A percentile compares a stretch with the other conserved stretches of the same genome.
Evolutionary conservation across 257 asterid genomes (phyloP).

Genomic region (Euphrasia confusa): DNA sequence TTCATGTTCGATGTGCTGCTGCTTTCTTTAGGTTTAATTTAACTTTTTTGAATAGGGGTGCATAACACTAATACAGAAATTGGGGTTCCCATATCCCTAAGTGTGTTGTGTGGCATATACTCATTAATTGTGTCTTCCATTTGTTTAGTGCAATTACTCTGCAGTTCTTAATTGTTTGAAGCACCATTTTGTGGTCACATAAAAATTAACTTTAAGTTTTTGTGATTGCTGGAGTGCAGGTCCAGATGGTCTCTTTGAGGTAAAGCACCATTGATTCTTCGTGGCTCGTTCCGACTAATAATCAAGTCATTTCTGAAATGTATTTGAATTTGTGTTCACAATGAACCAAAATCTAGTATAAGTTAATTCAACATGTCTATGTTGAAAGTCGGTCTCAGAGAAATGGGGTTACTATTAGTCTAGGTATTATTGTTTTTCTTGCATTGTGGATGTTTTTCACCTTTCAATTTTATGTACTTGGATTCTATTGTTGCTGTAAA

Average conservation of each 20-base stretch:
- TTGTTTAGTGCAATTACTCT: background rate
- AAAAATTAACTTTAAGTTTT: background rate
- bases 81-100: background rate
- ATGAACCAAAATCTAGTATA: background rate
- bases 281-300: background rate
- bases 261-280: constrained; percentile 2
- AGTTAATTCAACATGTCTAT: background rate
- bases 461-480: background rate
- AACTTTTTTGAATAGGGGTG: background rate
- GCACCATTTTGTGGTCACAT: background rate
- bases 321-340: background rate
- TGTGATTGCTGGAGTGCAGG: background rate
- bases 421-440: no score
- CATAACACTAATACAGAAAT: background rate
- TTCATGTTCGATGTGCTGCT: background rate
- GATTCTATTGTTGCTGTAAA: background rate
- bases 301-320: background rate
- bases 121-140: no score
- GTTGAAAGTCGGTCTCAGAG: background rate
- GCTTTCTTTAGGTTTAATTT: background rate
- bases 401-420: background rate
- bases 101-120: no score
- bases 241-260: constrained; percentile 13
- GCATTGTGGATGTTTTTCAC: no score
- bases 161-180: background rate